Base-by-base conservation (phyloP, 495 filamentous ascomycete genomes). In the Penicillium maclennaniae region DNA sequence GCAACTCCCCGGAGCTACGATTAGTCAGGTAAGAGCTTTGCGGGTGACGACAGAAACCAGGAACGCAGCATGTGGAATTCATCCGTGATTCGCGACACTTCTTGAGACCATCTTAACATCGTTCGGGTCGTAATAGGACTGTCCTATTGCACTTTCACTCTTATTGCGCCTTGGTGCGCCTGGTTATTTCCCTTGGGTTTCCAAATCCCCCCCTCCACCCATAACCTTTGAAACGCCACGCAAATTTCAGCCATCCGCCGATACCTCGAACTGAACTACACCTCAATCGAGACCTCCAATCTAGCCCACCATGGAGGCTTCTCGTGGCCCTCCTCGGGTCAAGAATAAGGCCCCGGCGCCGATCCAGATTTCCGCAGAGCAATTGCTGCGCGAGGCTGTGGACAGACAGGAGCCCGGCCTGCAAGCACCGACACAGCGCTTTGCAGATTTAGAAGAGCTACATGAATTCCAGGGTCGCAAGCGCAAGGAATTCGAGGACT, bases 391-490 rank as follows among this genome's bases (percentile, higher is more conserved):
- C 47, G 93, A 98, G 75, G 93, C 93, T 55, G 95, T 98, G 68
- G 95, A 98, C 72, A 87, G 95, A 49, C 93, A 97, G 77, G 93
- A 98, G 69, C 84, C 85, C 21, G 83, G 82, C 41, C 73, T 97
- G 40, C 87, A 95, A 65, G 88, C 88, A 19, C 93, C 93, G 12
- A 97, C 92, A 28, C 92, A 96, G 72, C 86, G 89, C 15, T 97
- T 98, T 54, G 90, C 88, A 46, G 93, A 98, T 64, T 82, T 98
- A 63, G 93, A 98, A 77, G 93, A 98, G 78, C 81, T 98, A 38
- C 92, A 97, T 75, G 93, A 97, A 70, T 96, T 88, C 73, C 93
- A 97, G 63, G 92, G 91, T 46, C 83, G 93, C 47, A 97, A 97
- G 73, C 78, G 93, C 58, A 95, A 91, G 69, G 93, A 97, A 63